Percentiles rank a stretch among this genome's conserved stretches.
phyloP scores from a whole-genome alignment of 306 rosid genomes.

The Ceratonia siliqua region DNA sequence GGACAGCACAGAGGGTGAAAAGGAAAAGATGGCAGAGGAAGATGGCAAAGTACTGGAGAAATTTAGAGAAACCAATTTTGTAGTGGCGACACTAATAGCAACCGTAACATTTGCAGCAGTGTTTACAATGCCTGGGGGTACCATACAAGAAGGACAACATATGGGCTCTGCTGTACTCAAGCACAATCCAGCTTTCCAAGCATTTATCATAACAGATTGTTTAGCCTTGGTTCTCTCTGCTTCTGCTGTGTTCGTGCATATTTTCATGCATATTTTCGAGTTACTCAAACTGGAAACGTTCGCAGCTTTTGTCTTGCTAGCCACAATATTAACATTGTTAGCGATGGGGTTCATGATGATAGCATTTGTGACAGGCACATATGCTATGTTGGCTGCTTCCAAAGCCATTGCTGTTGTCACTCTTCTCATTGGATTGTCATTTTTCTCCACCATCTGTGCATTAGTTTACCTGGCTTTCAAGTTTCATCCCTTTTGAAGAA shows the following conservation, averaged over 20 bases:
- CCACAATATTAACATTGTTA: not conserved
- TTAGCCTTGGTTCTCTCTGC: slow-evolving; percentile 9
- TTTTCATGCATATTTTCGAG: too few relatives aligned
- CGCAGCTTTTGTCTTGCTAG: too few relatives aligned
- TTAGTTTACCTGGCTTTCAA: too few relatives aligned
- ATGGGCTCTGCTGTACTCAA: slow-evolving; percentile 5
- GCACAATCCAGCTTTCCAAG: not conserved
- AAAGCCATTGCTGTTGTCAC: not conserved
- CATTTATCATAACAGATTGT: slow-evolving; percentile 8
- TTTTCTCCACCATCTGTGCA: too few relatives aligned
- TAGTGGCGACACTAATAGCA: slow-evolving; percentile 31
- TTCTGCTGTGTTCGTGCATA: not conserved
- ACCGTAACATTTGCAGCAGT: slow-evolving; percentile 29
- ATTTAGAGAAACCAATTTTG: not conserved
- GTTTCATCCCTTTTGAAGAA: too few relatives aligned
- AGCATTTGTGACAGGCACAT: not conserved
- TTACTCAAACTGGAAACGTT: too few relatives aligned
- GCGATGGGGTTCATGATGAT: not conserved
- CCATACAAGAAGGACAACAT: not conserved
- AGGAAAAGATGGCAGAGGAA: too few relatives aligned
- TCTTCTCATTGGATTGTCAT: not conserved
- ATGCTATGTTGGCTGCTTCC: not conserved
- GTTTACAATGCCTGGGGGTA: slow-evolving; percentile 17
- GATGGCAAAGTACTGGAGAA: too few relatives aligned
- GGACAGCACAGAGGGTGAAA: too few relatives aligned